A percentile compares a stretch with the other conserved stretches of the same genome.
phyloP scores from a whole-genome alignment of 129 eudicot genomes.

The Glebionis coronaria region DNA sequence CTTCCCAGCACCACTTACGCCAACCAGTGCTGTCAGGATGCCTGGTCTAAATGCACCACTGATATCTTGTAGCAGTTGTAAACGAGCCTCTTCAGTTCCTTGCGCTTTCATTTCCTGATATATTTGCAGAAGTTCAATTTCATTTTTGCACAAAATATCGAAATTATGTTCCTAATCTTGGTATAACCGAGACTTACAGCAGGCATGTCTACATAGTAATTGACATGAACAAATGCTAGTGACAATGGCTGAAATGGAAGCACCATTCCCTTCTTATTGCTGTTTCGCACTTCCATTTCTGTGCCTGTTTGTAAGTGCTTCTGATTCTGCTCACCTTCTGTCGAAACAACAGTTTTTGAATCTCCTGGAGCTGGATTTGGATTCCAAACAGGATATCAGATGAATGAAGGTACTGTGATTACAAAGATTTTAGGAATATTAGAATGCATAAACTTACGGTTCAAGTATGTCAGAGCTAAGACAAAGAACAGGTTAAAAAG shows the following conservation, averaged over 20 bases:
- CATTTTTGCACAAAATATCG: not conserved
- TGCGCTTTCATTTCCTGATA: conserved; percentile 19
- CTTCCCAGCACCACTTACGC: conserved; percentile 24
- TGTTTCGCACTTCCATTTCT: conserved; percentile 21
- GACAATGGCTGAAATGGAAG: conserved; percentile 24
- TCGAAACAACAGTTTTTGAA: conserved; percentile 38
- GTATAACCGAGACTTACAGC: not conserved
- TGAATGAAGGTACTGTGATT: not conserved
- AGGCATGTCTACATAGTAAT: conserved; percentile 25
- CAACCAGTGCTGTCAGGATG: conserved; percentile 19
- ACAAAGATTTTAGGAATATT: not conserved
- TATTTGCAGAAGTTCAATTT: not conserved
- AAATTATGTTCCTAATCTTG: not conserved
- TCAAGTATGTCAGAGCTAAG: conserved; percentile 59
- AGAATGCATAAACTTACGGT: conserved; percentile 50
- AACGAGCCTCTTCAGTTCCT: conserved; percentile 8
- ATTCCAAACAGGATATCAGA: conserved; percentile 12
- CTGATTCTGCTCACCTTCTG: conserved; percentile 37
- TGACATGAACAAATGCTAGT: conserved; percentile 23
- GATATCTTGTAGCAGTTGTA: conserved; percentile 15
- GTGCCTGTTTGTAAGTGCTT: conserved; percentile 19
- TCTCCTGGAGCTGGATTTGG: conserved; percentile 49
- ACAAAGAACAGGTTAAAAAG: conserved; percentile 64
- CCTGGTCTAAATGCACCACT: conserved; percentile 23
- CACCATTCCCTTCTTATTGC: conserved; percentile 24